phyloP scores from a whole-genome alignment of 352 stramenopile species.

The Discostella stelligera region DNA sequence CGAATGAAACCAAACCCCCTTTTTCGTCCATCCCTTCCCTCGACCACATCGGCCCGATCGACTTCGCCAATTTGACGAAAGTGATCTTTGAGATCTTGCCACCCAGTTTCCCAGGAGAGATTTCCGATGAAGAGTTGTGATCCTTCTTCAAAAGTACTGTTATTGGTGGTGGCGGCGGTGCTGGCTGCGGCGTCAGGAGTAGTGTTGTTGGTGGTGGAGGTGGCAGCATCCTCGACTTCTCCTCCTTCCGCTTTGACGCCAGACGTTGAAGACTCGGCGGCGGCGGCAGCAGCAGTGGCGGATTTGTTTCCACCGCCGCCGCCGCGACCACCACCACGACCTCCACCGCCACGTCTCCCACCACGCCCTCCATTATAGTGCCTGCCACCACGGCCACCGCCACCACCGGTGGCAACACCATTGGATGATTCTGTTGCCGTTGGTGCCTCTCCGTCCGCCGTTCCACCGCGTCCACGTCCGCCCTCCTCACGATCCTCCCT shows the following conservation, averaged over 20 bases:
- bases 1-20: slow-evolving; percentile 84
- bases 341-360: neutral
- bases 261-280: too few species aligned
- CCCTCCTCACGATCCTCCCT: slow-evolving; percentile 84
- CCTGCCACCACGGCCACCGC: slow-evolving; percentile 6
- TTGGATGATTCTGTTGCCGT: neutral
- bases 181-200: too few species aligned
- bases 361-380: neutral
- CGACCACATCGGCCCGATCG: slow-evolving; percentile 52
- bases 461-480: neutral
- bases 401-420: neutral
- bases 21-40: slow-evolving; percentile 80
- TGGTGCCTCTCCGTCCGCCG: neutral
- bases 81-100: slow-evolving; percentile 91
- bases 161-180: too few species aligned
- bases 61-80: slow-evolving; percentile 85
- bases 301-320: neutral
- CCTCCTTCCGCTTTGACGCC: too few species aligned
- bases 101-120: slow-evolving; percentile 87
- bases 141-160: neutral
- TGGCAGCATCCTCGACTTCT: too few species aligned
- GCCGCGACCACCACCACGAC: neutral
- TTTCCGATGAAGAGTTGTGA: slow-evolving; percentile 74
- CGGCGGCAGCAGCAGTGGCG: too few species aligned
- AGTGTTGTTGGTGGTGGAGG: too few species aligned